Evolutionary conservation across 2,329 filamentous ascomycete species (phyloP).

Genomic region (Graphium sp.): DNA sequence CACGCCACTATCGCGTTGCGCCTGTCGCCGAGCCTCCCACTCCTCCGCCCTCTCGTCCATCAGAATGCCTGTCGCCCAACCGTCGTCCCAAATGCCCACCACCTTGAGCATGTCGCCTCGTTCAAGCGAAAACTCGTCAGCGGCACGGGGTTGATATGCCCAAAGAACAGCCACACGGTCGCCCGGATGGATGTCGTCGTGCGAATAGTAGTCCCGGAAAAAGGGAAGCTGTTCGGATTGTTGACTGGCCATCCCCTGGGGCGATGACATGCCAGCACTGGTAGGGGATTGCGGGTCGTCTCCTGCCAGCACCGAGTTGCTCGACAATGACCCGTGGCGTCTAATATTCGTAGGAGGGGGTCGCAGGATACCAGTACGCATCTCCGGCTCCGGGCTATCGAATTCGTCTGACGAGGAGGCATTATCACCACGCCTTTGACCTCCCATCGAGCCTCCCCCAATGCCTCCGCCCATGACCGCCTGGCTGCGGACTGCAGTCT

Average conservation of each 20-base stretch:
- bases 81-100: slow-evolving; percentile 97
- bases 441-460: slow-evolving; percentile 6
- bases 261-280: slow-evolving; percentile 66
- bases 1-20: slow-evolving; percentile 84
- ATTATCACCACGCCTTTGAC: slow-evolving; percentile 25
- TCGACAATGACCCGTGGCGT: slow-evolving; percentile 79
- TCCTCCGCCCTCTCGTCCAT: slow-evolving; percentile 73
- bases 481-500: slow-evolving; percentile 23
- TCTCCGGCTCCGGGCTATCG: slow-evolving; percentile 55
- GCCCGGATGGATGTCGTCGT: slow-evolving; percentile 84
- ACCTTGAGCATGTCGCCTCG: slow-evolving; percentile 97
- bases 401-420: slow-evolving; percentile 59
- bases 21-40: slow-evolving; percentile 61
- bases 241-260: slow-evolving; percentile 66
- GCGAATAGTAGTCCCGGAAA: slow-evolving; percentile 98
- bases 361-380: slow-evolving; percentile 35
- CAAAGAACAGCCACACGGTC: slow-evolving; percentile 84
- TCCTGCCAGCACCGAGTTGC: slow-evolving; percentile 56
- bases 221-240: slow-evolving; percentile 91
- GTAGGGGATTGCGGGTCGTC: slow-evolving; percentile 60
- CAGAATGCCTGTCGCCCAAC: slow-evolving; percentile 89
- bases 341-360: slow-evolving; percentile 43
- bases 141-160: slow-evolving; percentile 90
- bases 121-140: slow-evolving; percentile 85
- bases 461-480: slow-evolving; percentile 28